Percentiles rank a stretch among this genome's conserved stretches.
These are phyloP conservation scores for Exutisphaerella laricina DNA, from an alignment of 2,329 filamentous ascomycete species.

Conservation along the genomic window DNA sequence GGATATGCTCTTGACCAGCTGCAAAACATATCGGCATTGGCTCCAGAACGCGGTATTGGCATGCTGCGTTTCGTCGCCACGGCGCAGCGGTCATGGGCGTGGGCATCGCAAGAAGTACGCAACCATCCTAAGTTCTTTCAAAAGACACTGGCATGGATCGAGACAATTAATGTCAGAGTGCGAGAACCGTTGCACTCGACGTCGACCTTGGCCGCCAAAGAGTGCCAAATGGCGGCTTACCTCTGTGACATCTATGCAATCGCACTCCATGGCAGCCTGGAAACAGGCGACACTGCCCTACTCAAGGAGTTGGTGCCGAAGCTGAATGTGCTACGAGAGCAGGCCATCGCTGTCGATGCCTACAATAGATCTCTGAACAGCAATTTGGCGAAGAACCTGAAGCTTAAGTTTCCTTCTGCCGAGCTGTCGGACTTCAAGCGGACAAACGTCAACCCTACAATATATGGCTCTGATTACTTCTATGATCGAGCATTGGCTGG, in stretches of 20 bases:
- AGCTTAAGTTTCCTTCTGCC: constrained; percentile 67
- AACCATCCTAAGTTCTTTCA: constrained; percentile 69
- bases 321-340: constrained; percentile 71
- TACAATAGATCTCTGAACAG: constrained; percentile 85
- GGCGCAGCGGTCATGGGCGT: constrained; percentile 92
- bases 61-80: constrained; percentile 82
- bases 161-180: constrained; percentile 49
- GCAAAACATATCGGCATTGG: constrained; percentile 55
- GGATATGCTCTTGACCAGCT: constrained; percentile 67
- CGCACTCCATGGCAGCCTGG: constrained; percentile 79
- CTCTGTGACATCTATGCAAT: constrained; percentile 85
- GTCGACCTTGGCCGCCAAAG: constrained; percentile 30
- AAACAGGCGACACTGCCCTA: constrained; percentile 63
- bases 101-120: constrained; percentile 77
- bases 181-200: constrained; percentile 25
- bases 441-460: constrained; percentile 48
- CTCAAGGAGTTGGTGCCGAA: constrained; percentile 67
- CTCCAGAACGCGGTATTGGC: constrained; percentile 61
- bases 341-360: constrained; percentile 69
- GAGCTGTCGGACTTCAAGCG: constrained; percentile 75
- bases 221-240: constrained; percentile 63
- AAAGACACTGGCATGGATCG: constrained; percentile 65
- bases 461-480: constrained; percentile 70
- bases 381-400: constrained; percentile 81
- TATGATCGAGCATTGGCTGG: constrained; percentile 75